A percentile compares a stretch with the other conserved stretches of the same genome.
These are phyloP conservation scores for Tricholoma sp. DNA, from an alignment of 768 basidiomycete genomes.

Conservation along the genomic window DNA sequence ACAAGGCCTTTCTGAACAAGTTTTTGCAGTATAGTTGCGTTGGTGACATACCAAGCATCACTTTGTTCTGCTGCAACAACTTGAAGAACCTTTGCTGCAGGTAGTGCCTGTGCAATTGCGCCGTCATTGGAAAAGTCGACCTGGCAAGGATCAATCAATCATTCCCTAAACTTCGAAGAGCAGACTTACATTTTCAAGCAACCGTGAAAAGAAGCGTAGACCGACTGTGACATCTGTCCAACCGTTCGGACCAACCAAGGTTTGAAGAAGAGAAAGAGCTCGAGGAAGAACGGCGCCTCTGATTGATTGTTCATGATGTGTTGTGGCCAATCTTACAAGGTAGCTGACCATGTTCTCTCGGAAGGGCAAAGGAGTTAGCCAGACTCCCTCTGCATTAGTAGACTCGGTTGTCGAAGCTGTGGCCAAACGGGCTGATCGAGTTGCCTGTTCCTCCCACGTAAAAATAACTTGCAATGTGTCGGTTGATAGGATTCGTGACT, in stretches of 20 bases:
- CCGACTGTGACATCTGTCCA: constrained; percentile 94
- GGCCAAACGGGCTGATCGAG: constrained; percentile 18
- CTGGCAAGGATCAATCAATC: constrained; percentile 30
- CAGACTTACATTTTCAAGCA: constrained; percentile 68
- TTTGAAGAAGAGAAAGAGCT: constrained; percentile 61
- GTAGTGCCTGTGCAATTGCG: constrained; percentile 62
- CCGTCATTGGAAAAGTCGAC: constrained; percentile 67
- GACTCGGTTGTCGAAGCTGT: constrained; percentile 15
- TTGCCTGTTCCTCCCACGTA: constrained; percentile 82
- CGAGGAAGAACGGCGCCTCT: constrained; percentile 50
- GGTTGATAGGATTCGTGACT: constrained; percentile 81
- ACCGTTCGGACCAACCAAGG: constrained; percentile 76
- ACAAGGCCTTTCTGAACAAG: constrained; percentile 84
- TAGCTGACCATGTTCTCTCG: constrained; percentile 94
- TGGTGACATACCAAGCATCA: constrained; percentile 73
- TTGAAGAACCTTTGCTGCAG: constrained; percentile 84
- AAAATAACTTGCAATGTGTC: constrained; percentile 91
- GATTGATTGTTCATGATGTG: constrained; percentile 49
- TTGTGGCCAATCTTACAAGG: constrained; percentile 85
- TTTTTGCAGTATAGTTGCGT: constrained; percentile 69
- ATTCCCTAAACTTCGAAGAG: neutral
- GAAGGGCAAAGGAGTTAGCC: constrained; percentile 74
- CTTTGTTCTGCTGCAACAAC: constrained; percentile 80
- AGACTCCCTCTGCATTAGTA: constrained; percentile 30
- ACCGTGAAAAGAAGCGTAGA: constrained; percentile 80